These are phyloP conservation scores for Moniliophthora roreri DNA, from an alignment of 1,284 basidiomycete genomes.

Conservation along the genomic window DNA sequence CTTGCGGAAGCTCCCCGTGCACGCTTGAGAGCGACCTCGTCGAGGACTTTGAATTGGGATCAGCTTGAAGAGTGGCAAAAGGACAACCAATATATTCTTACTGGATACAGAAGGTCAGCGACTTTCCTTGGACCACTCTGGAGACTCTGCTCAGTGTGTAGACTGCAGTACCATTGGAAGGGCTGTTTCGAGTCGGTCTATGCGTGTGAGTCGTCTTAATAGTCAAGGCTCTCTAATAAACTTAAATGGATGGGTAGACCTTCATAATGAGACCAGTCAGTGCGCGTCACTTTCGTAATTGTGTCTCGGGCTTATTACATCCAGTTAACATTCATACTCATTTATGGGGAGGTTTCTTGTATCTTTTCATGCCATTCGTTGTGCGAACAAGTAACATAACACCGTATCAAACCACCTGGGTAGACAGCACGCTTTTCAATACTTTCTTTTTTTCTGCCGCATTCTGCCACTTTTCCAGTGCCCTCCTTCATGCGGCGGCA, in stretches of 20 bases:
- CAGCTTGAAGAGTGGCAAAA: no score
- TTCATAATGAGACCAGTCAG: conserved; percentile 86
- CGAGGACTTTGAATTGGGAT: no score
- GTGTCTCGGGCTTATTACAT: neutral
- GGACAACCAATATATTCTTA: no score
- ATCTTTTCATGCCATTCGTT: conserved; percentile 60
- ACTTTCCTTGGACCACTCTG: no score
- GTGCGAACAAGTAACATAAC: conserved; percentile 50
- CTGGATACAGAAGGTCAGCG: no score
- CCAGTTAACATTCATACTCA: conserved; percentile 91
- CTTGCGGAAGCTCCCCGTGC: no score
- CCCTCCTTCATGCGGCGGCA: conserved; percentile 74
- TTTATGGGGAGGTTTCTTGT: conserved; percentile 72
- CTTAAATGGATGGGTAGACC: conserved; percentile 46
- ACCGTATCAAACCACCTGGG: conserved; percentile 53
- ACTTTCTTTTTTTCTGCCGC: conserved; percentile 76
- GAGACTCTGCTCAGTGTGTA: conserved; percentile 26
- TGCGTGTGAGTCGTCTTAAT: conserved; percentile 73
- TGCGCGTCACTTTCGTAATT: neutral
- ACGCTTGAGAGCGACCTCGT: no score
- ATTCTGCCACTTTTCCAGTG: conserved; percentile 74
- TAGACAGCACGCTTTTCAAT: conserved; percentile 64
- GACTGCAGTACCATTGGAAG: conserved; percentile 61
- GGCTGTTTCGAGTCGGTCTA: conserved; percentile 71
- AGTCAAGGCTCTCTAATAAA: conserved; percentile 15